Evolutionary conservation across 2,329 filamentous ascomycete species (phyloP).

Genomic region (Plenodomus tracheiphilus): DNA sequence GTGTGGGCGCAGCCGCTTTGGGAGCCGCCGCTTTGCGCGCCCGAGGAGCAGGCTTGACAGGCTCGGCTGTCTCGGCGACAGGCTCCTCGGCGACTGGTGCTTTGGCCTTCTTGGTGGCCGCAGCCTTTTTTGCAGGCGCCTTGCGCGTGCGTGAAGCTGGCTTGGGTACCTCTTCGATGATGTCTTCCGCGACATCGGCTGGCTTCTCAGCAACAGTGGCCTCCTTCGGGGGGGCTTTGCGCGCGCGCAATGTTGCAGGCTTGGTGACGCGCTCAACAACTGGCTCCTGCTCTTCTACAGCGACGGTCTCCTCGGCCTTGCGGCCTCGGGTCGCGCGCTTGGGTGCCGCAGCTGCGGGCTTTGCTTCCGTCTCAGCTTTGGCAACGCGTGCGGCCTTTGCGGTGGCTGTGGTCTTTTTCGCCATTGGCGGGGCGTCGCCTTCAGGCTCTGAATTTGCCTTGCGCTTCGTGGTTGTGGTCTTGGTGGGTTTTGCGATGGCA

Average conservation of each 20-base stretch:
- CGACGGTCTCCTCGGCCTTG: conserved; percentile 18
- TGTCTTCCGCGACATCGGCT: conserved; percentile 5
- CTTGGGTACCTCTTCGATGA: conserved; percentile 17
- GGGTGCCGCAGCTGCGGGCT: conserved; percentile 19
- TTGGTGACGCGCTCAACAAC: conserved; percentile 17
- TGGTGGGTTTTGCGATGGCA: conserved; percentile 22
- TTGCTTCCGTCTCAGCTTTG: conserved; percentile 21
- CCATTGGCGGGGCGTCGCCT: conserved; percentile 13
- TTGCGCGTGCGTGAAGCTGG: conserved; percentile 22
- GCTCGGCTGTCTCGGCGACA: conserved; percentile 7
- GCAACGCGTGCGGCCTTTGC: conserved; percentile 23
- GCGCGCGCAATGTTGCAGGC: conserved; percentile 17
- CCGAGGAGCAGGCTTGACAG: conserved; percentile 22
- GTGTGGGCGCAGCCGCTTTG: conserved; percentile 14
- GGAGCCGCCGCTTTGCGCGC: conserved; percentile 21
- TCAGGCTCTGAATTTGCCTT: conserved; percentile 24
- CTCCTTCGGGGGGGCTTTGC: conserved; percentile 26
- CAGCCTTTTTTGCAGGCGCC: conserved; percentile 19
- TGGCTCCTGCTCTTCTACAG: conserved; percentile 13
- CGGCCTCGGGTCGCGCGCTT: conserved; percentile 31
- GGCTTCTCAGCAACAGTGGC: conserved; percentile 6
- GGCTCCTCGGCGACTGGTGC: conserved; percentile 10
- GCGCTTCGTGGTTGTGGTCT: conserved; percentile 22
- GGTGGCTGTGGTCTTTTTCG: conserved; percentile 23
- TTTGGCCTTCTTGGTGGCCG: conserved; percentile 11